These are phyloP conservation scores for Solanum chilense DNA, from an alignment of 257 asterid genomes.

Conservation along the genomic window DNA sequence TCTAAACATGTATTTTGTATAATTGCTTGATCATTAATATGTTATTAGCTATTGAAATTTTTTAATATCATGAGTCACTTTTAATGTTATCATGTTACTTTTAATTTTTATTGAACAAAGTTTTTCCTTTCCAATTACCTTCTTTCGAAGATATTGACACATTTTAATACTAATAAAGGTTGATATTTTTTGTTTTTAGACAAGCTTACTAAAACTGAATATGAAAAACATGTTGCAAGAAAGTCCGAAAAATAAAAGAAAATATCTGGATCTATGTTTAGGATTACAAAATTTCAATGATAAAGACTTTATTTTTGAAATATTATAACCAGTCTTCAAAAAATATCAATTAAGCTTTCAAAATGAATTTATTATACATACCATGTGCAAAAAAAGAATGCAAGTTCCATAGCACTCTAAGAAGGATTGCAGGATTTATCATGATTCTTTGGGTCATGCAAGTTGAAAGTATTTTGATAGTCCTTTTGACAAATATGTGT, in stretches of 20 bases:
- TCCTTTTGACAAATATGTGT: no score
- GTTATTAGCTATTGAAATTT: not conserved
- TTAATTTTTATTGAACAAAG: not conserved
- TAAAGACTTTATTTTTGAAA: no score
- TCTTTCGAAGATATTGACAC: no score
- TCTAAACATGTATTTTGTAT: no score
- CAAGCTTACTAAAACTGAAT: no score
- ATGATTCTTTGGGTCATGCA: not conserved
- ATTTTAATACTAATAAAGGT: no score
- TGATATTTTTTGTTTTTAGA: no score
- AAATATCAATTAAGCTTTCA: not conserved
- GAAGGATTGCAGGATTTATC: slow-evolving; percentile 35
- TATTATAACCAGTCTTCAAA: not conserved
- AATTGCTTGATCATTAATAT: not conserved
- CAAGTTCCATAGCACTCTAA: slow-evolving; percentile 29
- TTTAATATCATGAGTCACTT: not conserved
- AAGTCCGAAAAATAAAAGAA: no score
- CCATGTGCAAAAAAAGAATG: slow-evolving; percentile 17
- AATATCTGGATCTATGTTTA: no score
- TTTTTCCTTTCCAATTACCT: no score
- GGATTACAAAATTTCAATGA: no score
- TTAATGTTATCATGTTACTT: not conserved
- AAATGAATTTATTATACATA: slow-evolving; percentile 30
- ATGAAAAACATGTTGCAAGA: no score
- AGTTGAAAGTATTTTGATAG: slow-evolving; percentile 27